These are phyloP conservation scores for Tolypocladium capitatum DNA, from an alignment of 2,329 filamentous ascomycete species.

Conservation along the genomic window DNA sequence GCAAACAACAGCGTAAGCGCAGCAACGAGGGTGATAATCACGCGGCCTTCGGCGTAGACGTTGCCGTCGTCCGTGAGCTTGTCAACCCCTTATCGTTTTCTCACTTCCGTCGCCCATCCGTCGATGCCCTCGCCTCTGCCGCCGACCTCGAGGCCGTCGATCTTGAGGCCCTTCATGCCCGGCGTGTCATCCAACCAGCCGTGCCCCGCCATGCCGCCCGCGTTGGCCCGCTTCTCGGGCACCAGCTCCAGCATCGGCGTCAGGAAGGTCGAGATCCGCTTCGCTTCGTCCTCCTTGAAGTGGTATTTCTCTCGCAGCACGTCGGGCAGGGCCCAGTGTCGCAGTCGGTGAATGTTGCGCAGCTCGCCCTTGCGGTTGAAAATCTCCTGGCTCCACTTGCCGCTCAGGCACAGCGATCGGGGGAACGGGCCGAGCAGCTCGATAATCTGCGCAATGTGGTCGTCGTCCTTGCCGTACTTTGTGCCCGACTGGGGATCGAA, in stretches of 20 bases:
- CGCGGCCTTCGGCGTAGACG: not conserved
- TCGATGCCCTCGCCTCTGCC: constrained; percentile 85
- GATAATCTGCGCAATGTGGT: constrained; percentile 98
- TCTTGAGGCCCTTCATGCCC: constrained; percentile 70
- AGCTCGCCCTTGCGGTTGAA: constrained; percentile 97
- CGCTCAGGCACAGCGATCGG: constrained; percentile 78
- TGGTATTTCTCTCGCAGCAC: constrained; percentile 96
- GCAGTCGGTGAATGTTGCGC: constrained; percentile 89
- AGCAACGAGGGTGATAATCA: not conserved
- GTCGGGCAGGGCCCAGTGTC: constrained; percentile 90
- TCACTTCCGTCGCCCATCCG: constrained; percentile 82
- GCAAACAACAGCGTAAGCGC: not conserved
- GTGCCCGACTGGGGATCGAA: constrained; percentile 98
- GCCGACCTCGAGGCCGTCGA: constrained; percentile 63
- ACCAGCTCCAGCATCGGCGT: constrained; percentile 82
- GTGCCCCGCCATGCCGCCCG: constrained; percentile 86
- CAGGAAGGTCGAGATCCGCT: constrained; percentile 68
- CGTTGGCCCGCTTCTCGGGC: constrained; percentile 83
- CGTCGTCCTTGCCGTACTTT: constrained; percentile 98
- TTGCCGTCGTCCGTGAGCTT: constrained; percentile 3
- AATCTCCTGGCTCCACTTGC: constrained; percentile 97
- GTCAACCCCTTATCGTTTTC: constrained; percentile 48
- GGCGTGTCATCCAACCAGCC: constrained; percentile 71
- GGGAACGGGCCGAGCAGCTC: constrained; percentile 90
- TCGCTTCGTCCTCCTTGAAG: constrained; percentile 70